Base-by-base conservation (phyloP, 31 red algal genomes). In the Odonthalia washingtoniensis region DNA sequence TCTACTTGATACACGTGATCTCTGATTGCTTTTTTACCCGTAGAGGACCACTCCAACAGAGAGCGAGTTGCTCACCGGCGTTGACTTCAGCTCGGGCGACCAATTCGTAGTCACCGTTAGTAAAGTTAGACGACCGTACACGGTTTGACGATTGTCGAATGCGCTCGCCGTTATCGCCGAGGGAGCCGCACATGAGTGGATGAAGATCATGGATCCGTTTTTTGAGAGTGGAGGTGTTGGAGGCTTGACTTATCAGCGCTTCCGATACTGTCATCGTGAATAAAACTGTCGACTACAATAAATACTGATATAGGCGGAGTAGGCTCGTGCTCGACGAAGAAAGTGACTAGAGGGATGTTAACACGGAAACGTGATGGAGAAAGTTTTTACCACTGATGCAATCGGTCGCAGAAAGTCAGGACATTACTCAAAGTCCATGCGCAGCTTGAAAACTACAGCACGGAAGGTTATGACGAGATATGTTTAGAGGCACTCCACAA, bases 1-100 rank as follows among this genome's bases (percentile, higher is more conserved):
- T 77, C 32, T 16, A 77, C 74, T 77, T 45, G 32, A 28, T 45
- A 44, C 31, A 77, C 74, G 74, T 77, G 43, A 12, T 77, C 74
- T 6, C 43, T 77, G 28, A 45, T 44, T 16, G 38, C 38, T 28
- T 40, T 77, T 9, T 44, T 40, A 16, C 12, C 40, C 74, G 17
- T 9, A 24, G 38, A 24, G 34, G 74, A 21, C 74, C 74, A 28
- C 74, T 14, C 38, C 41, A 77, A 40, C 74, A 36, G 24, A 77
- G 38, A 27, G 6, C 6, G 27, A 46, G 74, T 21, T 77, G 5
- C 40, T 45, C 74, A 18, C 34, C 74, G 12, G 74, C 74, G 21
- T 46, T n/a, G 40, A 70, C 9, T 9, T 70, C 28, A 32, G 16
- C n/a, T 6, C 66, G n/a, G 28, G 66, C 66, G n/a, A 70, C 66